phyloP scores from a whole-genome alignment of 495 filamentous ascomycete species.

The Annulohypoxylon bovei region DNA sequence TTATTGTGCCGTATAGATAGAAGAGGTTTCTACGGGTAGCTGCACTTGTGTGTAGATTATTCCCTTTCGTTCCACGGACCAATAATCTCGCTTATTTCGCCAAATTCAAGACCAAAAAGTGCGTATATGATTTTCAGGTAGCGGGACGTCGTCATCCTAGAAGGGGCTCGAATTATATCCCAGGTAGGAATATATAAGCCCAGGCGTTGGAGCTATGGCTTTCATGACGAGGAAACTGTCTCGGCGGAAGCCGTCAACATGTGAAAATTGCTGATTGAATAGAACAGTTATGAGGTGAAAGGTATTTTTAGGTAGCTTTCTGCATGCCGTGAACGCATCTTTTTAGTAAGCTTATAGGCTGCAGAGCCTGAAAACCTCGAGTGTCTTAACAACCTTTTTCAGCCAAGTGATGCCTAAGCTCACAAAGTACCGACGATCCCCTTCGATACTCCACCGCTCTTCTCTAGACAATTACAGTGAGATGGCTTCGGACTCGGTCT shows the following conservation, averaged over 20 bases:
- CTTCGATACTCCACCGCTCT: background rate
- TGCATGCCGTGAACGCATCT: no score
- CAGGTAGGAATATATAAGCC: constrained; percentile 47
- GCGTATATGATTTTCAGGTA: constrained; percentile 53
- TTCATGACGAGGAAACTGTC: constrained; percentile 32
- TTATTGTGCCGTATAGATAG: no score
- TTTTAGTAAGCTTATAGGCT: no score
- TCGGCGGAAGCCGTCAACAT: constrained; percentile 39
- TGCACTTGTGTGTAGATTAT: no score
- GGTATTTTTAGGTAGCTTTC: no score
- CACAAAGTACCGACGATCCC: background rate
- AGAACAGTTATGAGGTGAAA: constrained; percentile 45
- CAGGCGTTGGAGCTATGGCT: constrained; percentile 41
- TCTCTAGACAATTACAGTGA: background rate
- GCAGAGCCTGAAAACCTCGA: no score
- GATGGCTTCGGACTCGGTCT: no score
- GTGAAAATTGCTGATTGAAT: constrained; percentile 26
- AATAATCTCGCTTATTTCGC: constrained; percentile 37
- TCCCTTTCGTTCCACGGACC: constrained; percentile 58
- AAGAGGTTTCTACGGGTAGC: no score
- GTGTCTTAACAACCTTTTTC: no score
- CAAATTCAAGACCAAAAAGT: constrained; percentile 52
- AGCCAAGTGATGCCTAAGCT: no score
- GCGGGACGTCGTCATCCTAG: constrained; percentile 43
- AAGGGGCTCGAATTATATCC: constrained; percentile 46